Evolutionary conservation across 805 yeast species (phyloP).

Genomic region (Candida silvatica): DNA sequence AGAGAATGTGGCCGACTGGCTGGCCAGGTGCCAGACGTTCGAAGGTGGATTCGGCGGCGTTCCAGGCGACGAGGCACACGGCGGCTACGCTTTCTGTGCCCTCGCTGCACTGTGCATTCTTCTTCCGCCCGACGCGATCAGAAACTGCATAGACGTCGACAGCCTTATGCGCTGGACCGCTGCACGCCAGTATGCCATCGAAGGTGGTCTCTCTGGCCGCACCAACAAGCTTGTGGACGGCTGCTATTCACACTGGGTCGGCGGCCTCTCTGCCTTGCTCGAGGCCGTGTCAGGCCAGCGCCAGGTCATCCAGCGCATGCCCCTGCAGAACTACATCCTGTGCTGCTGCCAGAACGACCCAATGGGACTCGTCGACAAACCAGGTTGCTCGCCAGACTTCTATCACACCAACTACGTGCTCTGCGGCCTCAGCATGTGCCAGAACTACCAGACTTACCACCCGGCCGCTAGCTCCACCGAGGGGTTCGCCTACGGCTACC

Average conservation of each 20-base stretch:
- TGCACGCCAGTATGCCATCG: conserved; percentile 59
- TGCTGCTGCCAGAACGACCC: conserved; percentile 62
- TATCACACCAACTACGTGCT: conserved; percentile 87
- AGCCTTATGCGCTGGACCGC: conserved; percentile 57
- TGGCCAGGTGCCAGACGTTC: conserved; percentile 69
- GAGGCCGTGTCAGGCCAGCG: conserved; percentile 37
- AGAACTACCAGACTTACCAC: conserved; percentile 30
- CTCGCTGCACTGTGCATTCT: conserved; percentile 51
- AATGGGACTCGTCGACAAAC: conserved; percentile 79
- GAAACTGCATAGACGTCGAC: conserved; percentile 33
- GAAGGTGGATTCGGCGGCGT: conserved; percentile 95
- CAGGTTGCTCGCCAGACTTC: conserved; percentile 70
- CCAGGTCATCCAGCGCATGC: conserved; percentile 40
- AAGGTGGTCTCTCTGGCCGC: conserved; percentile 86
- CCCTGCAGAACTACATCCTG: conserved; percentile 56
- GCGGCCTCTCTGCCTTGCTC: conserved; percentile 60
- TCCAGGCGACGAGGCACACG: conserved; percentile 88
- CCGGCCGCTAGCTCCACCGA: conserved; percentile 3
- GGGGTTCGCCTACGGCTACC: conserved; percentile 24
- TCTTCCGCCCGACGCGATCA: conserved; percentile 27
- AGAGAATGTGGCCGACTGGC: conserved; percentile 48
- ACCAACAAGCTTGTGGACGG: conserved; percentile 93
- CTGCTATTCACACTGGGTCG: conserved; percentile 95
- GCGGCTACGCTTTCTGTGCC: conserved; percentile 93
- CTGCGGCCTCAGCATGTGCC: conserved; percentile 62